phyloP scores from a whole-genome alignment of 768 basidiomycete genomes.

The Lactifluus subvellereus region DNA sequence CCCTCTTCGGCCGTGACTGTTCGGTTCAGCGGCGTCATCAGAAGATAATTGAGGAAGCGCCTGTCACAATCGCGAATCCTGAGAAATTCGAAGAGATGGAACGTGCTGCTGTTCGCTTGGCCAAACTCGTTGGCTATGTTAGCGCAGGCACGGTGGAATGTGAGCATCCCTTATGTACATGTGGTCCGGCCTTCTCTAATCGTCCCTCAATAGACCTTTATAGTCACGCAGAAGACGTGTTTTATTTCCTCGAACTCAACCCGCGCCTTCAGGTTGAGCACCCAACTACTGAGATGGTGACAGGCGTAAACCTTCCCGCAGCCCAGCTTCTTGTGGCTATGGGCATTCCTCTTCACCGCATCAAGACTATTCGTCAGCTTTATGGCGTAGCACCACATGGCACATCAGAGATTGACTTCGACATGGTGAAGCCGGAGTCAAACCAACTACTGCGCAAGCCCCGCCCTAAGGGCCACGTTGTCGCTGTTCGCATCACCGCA shows the following conservation, averaged over 20 bases:
- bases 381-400: conserved; percentile 92
- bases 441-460: conserved; percentile 90
- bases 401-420: conserved; percentile 92
- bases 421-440: conserved; percentile 85
- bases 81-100: conserved; percentile 97
- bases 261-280: conserved; percentile 99
- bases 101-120: conserved; percentile 97
- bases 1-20: conserved; percentile 97
- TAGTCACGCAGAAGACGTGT: conserved; percentile 86
- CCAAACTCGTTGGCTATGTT: conserved; percentile 98
- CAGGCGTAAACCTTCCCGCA: conserved; percentile 95
- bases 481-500: conserved; percentile 98
- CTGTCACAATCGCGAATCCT: conserved; percentile 92
- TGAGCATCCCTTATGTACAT: conserved; percentile 33
- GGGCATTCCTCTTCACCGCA: conserved; percentile 94
- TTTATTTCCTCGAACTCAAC: conserved; percentile 98
- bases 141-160: conserved; percentile 99
- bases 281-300: conserved; percentile 99
- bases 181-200: conserved; percentile 8
- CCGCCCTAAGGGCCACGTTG: conserved; percentile 94
- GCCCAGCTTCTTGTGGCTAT: conserved; percentile 97
- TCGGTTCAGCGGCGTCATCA: conserved; percentile 99
- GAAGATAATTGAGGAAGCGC: conserved; percentile 99
- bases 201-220: conserved; percentile 66
- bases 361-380: conserved; percentile 90